Evolutionary conservation across 2,329 filamentous ascomycete genomes (phyloP).

Genomic region (Microthyrium microscopicum): DNA sequence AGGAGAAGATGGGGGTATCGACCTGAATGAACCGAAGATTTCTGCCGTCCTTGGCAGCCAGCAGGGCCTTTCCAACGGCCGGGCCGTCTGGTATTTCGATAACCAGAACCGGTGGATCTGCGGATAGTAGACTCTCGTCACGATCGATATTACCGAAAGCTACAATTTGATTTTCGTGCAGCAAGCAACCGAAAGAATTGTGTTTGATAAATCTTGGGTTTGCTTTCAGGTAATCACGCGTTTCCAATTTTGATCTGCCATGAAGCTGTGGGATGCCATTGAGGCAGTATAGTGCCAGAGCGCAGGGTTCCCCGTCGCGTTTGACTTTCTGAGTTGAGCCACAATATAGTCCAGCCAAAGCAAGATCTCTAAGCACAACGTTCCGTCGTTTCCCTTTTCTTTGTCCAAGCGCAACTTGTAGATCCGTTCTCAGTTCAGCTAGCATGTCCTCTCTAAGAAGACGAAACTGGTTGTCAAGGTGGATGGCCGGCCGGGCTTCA

Average conservation of each 20-base stretch:
- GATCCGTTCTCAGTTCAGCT: constrained; percentile 44
- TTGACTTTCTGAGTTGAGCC: constrained; percentile 14
- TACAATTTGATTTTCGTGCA: constrained; percentile 33
- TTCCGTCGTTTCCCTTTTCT: constrained; percentile 28
- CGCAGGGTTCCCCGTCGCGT: no score
- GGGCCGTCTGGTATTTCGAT: constrained; percentile 34
- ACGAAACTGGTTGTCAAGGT: constrained; percentile 57
- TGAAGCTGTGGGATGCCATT: constrained; percentile 31
- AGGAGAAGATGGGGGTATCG: constrained; percentile 50
- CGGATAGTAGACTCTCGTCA: constrained; percentile 28
- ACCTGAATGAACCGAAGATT: constrained; percentile 38
- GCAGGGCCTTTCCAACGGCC: constrained; percentile 31
- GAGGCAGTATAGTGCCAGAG: constrained; percentile 16
- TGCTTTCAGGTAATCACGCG: constrained; percentile 30
- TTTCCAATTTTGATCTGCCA: constrained; percentile 14
- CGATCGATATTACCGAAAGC: constrained; percentile 45
- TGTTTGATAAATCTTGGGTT: constrained; percentile 39
- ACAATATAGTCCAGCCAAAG: constrained; percentile 23
- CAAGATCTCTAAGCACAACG: constrained; percentile 24
- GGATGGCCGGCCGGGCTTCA: constrained; percentile 26
- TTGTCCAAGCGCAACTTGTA: constrained; percentile 33
- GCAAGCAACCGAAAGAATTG: constrained; percentile 43
- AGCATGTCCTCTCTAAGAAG: constrained; percentile 57
- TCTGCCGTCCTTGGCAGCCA: constrained; percentile 21
- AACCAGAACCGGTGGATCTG: constrained; percentile 29